Evolutionary conservation across 768 basidiomycete species (phyloP).

Genomic region (Obba rivulosa): DNA sequence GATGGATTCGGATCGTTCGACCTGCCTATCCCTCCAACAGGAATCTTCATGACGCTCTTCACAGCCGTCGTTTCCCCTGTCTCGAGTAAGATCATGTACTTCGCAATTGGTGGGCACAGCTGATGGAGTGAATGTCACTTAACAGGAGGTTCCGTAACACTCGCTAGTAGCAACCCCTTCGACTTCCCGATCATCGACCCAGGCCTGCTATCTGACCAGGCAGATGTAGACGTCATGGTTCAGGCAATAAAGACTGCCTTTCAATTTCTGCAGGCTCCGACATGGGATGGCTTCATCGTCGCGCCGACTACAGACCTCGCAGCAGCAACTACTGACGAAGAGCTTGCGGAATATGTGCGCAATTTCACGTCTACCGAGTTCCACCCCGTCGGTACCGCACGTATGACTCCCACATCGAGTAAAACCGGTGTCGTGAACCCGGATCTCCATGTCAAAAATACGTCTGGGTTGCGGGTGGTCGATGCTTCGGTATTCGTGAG

Average conservation of each 20-base stretch:
- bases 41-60: slow-evolving; percentile 13
- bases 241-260: slow-evolving; percentile 5
- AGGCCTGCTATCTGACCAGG: slow-evolving; percentile 15
- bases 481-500: slow-evolving; percentile 24
- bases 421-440: slow-evolving; percentile 14
- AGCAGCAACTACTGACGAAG: slow-evolving; percentile 8
- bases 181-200: slow-evolving; percentile 22
- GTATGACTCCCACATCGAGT: slow-evolving; percentile 32
- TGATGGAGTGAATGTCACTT: no score
- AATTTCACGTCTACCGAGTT: slow-evolving; percentile 11
- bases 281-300: slow-evolving; percentile 11
- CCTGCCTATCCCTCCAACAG: slow-evolving; percentile 9
- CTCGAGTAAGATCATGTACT: no score
- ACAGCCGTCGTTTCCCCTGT: slow-evolving; percentile 15
- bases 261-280: slow-evolving; percentile 5
- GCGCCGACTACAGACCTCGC: neutral
- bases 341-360: slow-evolving; percentile 14
- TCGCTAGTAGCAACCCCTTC: slow-evolving; percentile 20
- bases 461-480: slow-evolving; percentile 33
- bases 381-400: slow-evolving; percentile 30
- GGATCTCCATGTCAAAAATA: slow-evolving; percentile 32
- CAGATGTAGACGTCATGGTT: slow-evolving; percentile 25
- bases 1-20: slow-evolving; percentile 3
- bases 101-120: no score
- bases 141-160: slow-evolving; percentile 22